phyloP scores from a whole-genome alignment of 139 green algal genomes.

The Chlorella sp. region DNA sequence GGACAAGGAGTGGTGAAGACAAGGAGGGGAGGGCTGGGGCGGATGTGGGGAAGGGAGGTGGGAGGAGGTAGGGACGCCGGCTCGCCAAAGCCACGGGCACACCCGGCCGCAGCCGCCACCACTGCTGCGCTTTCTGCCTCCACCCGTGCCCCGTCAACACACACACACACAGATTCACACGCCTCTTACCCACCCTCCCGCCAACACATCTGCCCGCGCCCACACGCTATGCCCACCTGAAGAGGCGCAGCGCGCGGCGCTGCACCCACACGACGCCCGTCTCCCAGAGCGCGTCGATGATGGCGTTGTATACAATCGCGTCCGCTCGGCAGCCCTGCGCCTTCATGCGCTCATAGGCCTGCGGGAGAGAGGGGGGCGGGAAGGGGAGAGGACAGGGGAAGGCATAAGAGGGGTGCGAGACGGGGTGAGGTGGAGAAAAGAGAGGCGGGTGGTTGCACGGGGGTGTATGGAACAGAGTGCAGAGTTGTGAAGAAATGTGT shows the following conservation, averaged over 20 bases:
- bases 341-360: constrained; percentile 46
- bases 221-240: constrained; percentile 38
- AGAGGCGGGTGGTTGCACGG: neutral
- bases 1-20: no score
- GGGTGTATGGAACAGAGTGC: neutral
- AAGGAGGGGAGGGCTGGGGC: neutral
- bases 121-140: no score
- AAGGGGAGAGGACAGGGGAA: constrained; percentile 78
- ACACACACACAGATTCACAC: no score
- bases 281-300: constrained; percentile 87
- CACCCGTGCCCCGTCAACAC: neutral
- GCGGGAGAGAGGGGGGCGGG: neutral
- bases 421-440: constrained; percentile 27
- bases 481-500: neutral
- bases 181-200: neutral
- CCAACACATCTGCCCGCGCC: no score
- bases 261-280: constrained; percentile 84
- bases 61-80: neutral
- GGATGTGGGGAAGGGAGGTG: neutral
- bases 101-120: no score
- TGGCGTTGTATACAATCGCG: constrained; percentile 88
- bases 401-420: constrained; percentile 69
- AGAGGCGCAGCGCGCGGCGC: constrained; percentile 51
- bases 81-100: no score
- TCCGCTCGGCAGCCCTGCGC: constrained; percentile 54